A percentile compares a stretch with the other conserved stretches of the same genome.
Conservation (phyloP, 2,329 filamentous ascomycete species). For the Pseudogymnoascus destructans region DNA sequence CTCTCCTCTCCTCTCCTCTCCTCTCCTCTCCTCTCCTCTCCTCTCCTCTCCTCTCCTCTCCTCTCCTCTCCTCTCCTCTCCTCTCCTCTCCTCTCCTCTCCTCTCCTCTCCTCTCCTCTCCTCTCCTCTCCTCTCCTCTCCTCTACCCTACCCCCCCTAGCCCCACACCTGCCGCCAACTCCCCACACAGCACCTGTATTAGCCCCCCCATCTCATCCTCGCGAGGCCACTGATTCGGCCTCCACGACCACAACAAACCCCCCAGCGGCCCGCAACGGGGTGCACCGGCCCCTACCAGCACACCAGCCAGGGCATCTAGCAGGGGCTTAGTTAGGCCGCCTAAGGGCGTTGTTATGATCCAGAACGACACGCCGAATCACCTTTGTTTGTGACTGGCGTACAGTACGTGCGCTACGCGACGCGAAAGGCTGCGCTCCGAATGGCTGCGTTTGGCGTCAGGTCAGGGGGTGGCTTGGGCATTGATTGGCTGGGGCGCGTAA, state of each 20-base stretch:
- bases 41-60: background rate
- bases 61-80: background rate
- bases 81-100: background rate
- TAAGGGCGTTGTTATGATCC: constrained; percentile 4
- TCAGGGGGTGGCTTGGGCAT: constrained; percentile 2
- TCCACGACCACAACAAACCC: constrained; percentile 3
- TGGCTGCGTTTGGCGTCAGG: constrained; percentile 7
- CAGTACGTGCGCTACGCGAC: background rate
- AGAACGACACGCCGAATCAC: background rate
- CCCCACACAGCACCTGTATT: background rate
- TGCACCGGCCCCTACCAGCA: background rate
- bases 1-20: background rate
- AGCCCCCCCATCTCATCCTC: background rate
- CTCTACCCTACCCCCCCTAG: background rate
- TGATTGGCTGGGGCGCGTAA: constrained; percentile 1
- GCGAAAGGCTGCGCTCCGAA: constrained; percentile 1
- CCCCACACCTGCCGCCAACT: background rate
- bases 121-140: background rate
- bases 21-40: background rate
- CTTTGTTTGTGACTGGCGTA: background rate
- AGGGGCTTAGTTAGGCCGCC: background rate
- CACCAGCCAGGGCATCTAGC: background rate
- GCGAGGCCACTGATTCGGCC: background rate
- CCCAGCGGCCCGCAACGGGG: constrained; percentile 1
- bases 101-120: background rate